phyloP scores from a whole-genome alignment of 257 asterid species.

The Solanum ossicruentum region DNA sequence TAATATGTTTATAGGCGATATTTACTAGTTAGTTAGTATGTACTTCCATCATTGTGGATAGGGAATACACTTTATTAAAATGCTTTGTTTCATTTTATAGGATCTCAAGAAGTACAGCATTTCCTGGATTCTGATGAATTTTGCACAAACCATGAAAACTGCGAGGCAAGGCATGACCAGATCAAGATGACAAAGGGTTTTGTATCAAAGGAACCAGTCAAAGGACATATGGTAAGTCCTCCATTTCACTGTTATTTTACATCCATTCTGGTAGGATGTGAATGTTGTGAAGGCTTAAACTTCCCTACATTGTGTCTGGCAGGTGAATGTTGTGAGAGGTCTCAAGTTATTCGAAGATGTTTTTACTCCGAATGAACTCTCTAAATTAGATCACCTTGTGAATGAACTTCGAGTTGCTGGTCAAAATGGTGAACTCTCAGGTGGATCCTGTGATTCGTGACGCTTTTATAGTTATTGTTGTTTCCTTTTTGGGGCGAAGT shows the following conservation, averaged over 20 bases:
- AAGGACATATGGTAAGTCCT: constrained; percentile 78
- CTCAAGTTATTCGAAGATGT: constrained; percentile 79
- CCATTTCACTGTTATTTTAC: background rate
- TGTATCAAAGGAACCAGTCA: constrained; percentile 73
- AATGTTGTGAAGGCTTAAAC: constrained; percentile 27
- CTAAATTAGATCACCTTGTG: constrained; percentile 72
- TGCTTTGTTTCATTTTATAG: constrained; percentile 18
- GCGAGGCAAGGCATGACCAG: constrained; percentile 62
- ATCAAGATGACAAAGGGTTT: constrained; percentile 85
- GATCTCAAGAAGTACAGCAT: constrained; percentile 74
- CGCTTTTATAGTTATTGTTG: constrained; percentile 72
- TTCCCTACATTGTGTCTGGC: constrained; percentile 5
- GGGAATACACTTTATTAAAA: background rate
- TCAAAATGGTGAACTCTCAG: constrained; percentile 96
- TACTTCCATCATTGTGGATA: background rate
- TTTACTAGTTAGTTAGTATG: background rate
- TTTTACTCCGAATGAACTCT: constrained; percentile 61
- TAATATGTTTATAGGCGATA: background rate
- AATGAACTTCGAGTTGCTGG: constrained; percentile 88
- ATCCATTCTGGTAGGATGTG: background rate
- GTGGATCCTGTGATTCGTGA: constrained; percentile 88
- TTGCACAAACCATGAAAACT: constrained; percentile 70
- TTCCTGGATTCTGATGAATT: constrained; percentile 39
- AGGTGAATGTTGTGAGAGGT: constrained; percentile 95
- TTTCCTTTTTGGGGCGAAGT: constrained; percentile 73